These are phyloP conservation scores for Apiospora phragmitis DNA, from an alignment of 2,329 filamentous ascomycete genomes.

Conservation along the genomic window DNA sequence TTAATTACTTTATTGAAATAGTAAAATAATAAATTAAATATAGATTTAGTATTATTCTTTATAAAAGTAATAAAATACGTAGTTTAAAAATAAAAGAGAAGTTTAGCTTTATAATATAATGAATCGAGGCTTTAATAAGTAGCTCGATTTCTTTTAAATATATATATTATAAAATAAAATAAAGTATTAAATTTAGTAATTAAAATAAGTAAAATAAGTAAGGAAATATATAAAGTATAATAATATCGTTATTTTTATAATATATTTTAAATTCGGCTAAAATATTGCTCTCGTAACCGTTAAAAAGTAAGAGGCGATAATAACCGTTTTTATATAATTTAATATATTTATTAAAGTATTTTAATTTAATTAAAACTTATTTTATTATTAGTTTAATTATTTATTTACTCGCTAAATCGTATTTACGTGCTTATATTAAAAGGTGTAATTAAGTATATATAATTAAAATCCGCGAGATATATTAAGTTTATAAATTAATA, in stretches of 20 bases:
- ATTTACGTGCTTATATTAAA: not conserved
- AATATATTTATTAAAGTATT: not conserved
- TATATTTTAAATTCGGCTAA: not conserved
- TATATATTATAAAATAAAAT: not conserved
- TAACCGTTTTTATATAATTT: not conserved
- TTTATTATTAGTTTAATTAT: too few relatives aligned
- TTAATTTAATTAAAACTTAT: too few relatives aligned
- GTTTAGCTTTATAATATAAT: not conserved
- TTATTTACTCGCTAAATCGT: not conserved
- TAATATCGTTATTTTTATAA: not conserved
- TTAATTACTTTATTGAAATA: not conserved
- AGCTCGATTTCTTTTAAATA: not conserved
- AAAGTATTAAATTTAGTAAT: not conserved
- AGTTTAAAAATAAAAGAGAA: not conserved
- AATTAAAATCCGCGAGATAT: not conserved
- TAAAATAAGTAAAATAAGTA: not conserved
- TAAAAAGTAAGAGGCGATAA: slow-evolving; percentile 1
- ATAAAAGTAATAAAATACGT: not conserved
- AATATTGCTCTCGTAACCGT: not conserved
- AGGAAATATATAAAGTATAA: not conserved
- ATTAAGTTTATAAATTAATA: slow-evolving; percentile 10
- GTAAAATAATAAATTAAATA: not conserved
- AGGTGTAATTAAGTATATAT: not conserved
- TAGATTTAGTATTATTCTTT: too few relatives aligned
- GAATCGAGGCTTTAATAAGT: not conserved